phyloP scores from a whole-genome alignment of 352 stramenopile species.

The Elongisporangium undulatum region DNA sequence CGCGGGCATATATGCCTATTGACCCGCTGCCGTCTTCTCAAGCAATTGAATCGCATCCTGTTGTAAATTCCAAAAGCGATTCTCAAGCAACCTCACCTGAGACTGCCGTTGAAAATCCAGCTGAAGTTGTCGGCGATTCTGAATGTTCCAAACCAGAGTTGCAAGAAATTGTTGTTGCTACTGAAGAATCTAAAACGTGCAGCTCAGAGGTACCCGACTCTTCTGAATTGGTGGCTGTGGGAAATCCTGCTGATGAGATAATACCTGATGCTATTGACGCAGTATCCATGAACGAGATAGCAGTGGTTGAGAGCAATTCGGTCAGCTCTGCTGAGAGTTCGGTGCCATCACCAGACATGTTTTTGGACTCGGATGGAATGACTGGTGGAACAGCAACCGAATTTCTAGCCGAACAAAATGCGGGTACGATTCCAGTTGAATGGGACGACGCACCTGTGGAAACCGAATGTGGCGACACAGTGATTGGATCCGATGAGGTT shows the following conservation, averaged over 20 bases:
- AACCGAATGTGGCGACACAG: not conserved
- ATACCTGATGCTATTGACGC: not conserved
- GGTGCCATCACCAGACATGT: not conserved
- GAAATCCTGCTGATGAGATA: not conserved
- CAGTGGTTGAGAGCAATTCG: not conserved
- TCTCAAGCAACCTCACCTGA: not conserved
- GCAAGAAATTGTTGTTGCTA: not conserved
- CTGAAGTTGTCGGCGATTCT: not conserved
- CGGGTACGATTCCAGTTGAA: too few relatives aligned
- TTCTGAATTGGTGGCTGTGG: not conserved
- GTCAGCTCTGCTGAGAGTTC: not conserved
- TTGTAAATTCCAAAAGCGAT: not conserved
- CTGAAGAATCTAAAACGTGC: not conserved
- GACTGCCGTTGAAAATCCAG: not conserved
- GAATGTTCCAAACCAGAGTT: not conserved
- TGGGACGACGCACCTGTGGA: not conserved
- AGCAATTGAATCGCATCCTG: not conserved
- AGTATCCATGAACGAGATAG: not conserved
- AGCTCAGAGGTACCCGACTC: not conserved
- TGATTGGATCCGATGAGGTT: not conserved
- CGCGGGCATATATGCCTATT: not conserved
- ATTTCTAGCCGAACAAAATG: not conserved
- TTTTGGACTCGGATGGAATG: not conserved
- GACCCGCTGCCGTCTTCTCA: not conserved
- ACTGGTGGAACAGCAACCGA: not conserved